phyloP scores from a whole-genome alignment of 306 rosid species.

The Lagenaria siceraria region DNA sequence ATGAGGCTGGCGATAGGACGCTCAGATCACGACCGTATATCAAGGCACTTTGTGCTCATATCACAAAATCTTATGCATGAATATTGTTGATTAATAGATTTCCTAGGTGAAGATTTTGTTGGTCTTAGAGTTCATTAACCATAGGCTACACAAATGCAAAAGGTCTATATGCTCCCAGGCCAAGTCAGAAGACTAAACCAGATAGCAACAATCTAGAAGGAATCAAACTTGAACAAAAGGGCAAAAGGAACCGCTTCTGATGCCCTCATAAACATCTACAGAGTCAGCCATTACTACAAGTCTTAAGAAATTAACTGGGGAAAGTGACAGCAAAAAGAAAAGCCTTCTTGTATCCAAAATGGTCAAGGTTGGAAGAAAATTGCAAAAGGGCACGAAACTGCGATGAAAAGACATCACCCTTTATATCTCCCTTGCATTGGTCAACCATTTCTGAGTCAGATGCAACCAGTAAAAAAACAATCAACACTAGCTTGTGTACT shows the following conservation, averaged over 20 bases:
- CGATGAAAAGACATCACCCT: not conserved
- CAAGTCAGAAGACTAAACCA: not conserved
- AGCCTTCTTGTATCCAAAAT: not conserved
- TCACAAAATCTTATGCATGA: not conserved
- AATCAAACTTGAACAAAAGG: not conserved
- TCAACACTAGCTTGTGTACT: not conserved
- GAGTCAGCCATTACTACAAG: not conserved
- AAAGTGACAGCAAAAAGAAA: not conserved
- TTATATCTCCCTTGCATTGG: not conserved
- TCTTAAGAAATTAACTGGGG: not conserved
- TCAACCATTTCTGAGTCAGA: not conserved
- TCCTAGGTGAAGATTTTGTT: not conserved
- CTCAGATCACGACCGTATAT: not conserved
- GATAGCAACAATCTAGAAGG: not conserved
- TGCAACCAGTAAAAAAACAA: not conserved
- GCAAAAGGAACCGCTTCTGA: not conserved
- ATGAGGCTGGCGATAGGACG: not conserved
- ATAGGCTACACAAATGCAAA: not conserved
- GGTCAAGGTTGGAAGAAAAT: no score
- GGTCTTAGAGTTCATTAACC: not conserved
- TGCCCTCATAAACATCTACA: not conserved
- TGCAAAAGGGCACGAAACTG: no score
- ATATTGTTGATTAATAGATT: not conserved
- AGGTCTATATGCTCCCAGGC: not conserved
- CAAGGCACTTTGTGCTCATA: not conserved